These are phyloP conservation scores for Metschnikowia sp. DNA, from an alignment of 805 yeast species.

Conservation along the genomic window DNA sequence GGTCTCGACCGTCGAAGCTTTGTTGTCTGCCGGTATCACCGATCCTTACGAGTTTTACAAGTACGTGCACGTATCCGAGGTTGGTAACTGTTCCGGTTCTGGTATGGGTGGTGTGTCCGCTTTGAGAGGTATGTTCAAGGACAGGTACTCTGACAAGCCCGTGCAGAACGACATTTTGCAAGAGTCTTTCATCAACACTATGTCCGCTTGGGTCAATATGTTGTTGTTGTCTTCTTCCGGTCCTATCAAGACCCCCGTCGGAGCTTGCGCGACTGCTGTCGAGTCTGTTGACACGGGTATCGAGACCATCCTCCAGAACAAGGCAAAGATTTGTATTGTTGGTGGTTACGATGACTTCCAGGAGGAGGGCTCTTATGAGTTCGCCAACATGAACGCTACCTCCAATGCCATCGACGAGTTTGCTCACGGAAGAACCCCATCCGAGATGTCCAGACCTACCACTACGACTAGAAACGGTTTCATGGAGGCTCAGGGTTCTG, in stretches of 20 bases:
- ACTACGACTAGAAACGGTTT: constrained; percentile 95
- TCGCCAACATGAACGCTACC: constrained; percentile 98
- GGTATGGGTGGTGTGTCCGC: constrained; percentile 99
- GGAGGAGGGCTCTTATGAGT: constrained; percentile 97
- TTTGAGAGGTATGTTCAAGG: constrained; percentile 95
- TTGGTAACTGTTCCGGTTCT: constrained; percentile 99
- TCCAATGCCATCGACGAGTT: constrained; percentile 84
- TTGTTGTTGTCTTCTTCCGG: constrained; percentile 94
- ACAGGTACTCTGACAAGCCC: constrained; percentile 87
- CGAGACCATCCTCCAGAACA: constrained; percentile 88
- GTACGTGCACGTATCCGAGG: constrained; percentile 96
- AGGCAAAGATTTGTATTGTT: constrained; percentile 93
- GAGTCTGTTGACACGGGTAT: constrained; percentile 96
- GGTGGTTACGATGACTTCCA: constrained; percentile 99
- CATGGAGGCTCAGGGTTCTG: constrained; percentile 99
- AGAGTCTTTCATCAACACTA: constrained; percentile 97
- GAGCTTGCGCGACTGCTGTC: constrained; percentile 99
- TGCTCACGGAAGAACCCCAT: constrained; percentile 95
- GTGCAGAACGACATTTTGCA: constrained; percentile 96
- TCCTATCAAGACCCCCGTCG: constrained; percentile 98
- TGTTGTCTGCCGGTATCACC: constrained; percentile 89
- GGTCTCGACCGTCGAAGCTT: constrained; percentile 94
- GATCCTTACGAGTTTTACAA: constrained; percentile 98
- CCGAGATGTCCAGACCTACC: constrained; percentile 98
- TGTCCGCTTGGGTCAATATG: constrained; percentile 99